A percentile compares a stretch with the other conserved stretches of the same genome.
Evolutionary conservation across 192 early-diverging fungal genomes (phyloP).

Genomic region (Phycomyces nitens): DNA sequence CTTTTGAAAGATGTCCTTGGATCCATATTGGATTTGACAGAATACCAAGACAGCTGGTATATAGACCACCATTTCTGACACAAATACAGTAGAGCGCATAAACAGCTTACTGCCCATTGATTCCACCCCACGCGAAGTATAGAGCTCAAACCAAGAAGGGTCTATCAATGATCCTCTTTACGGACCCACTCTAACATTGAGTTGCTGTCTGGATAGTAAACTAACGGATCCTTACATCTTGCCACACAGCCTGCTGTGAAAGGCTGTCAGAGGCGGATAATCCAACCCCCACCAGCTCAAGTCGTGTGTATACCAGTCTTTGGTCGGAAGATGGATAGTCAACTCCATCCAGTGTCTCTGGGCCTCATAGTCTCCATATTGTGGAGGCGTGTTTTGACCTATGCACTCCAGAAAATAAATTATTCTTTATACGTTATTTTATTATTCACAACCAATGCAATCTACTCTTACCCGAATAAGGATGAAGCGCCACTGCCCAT

Average conservation of each 20-base stretch:
- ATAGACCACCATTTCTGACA: slow-evolving; percentile 73
- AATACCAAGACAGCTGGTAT: slow-evolving; percentile 74
- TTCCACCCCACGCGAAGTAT: slow-evolving; percentile 83
- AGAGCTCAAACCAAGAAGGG: slow-evolving; percentile 81
- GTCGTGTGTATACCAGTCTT: slow-evolving; percentile 87
- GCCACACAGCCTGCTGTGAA: slow-evolving; percentile 86
- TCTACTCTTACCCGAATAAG: slow-evolving; percentile 66
- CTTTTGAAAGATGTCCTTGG: slow-evolving; percentile 26
- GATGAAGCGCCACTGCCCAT: slow-evolving; percentile 61
- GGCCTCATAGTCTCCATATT: slow-evolving; percentile 95
- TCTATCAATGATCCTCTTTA: slow-evolving; percentile 70
- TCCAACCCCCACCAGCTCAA: slow-evolving; percentile 94
- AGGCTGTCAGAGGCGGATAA: slow-evolving; percentile 96
- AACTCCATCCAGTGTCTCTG: slow-evolving; percentile 99
- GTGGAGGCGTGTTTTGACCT: slow-evolving; percentile 68
- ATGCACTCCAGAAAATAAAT: neutral
- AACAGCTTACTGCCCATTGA: slow-evolving; percentile 72
- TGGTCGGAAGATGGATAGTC: slow-evolving; percentile 70
- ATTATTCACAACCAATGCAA: no score
- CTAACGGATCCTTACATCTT: slow-evolving; percentile 67
- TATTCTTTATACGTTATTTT: no score
- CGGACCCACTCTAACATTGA: no score
- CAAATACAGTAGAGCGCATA: slow-evolving; percentile 82
- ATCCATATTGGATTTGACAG: slow-evolving; percentile 42
- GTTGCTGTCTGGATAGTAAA: no score